Percentiles rank a stretch among this genome's conserved stretches.
Evolutionary conservation across 495 filamentous ascomycete species (phyloP).

Genomic region (Paragyromitra xinjiangensis): DNA sequence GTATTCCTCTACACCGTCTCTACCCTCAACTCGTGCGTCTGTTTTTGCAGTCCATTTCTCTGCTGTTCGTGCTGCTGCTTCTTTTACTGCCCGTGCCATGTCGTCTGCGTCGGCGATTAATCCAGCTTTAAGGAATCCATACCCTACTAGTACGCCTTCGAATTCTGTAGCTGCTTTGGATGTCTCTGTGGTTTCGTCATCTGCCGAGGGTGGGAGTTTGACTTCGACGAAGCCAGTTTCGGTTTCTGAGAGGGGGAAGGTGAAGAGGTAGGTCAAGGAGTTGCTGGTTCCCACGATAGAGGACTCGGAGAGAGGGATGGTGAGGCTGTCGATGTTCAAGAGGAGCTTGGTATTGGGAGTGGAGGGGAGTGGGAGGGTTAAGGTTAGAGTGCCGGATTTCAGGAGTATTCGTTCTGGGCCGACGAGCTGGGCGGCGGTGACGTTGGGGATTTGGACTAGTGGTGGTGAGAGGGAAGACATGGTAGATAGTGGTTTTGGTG

Average conservation of each 20-base stretch:
- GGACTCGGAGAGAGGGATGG: constrained; percentile 21
- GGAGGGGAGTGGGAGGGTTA: constrained; percentile 12
- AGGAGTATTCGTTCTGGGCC: constrained; percentile 14
- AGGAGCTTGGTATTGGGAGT: constrained; percentile 6
- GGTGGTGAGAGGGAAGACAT: constrained; percentile 3
- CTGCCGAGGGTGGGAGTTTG: constrained; percentile 18
- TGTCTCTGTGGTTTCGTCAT: neutral
- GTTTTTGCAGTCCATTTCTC: neutral
- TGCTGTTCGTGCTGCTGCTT: constrained; percentile 5
- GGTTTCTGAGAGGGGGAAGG: constrained; percentile 14
- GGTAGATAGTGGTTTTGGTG: neutral
- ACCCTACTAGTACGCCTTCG: constrained; percentile 27
- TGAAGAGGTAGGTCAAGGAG: constrained; percentile 34
- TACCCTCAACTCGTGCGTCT: neutral
- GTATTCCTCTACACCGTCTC: constrained; percentile 31
- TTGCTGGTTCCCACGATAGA: constrained; percentile 22
- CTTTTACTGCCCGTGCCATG: constrained; percentile 23
- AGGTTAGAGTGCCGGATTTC: constrained; percentile 23
- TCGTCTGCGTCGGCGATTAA: constrained; percentile 48
- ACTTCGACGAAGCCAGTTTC: constrained; percentile 37
- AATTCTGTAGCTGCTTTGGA: constrained; percentile 26
- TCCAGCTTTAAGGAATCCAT: constrained; percentile 38
- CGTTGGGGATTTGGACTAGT: constrained; percentile 34
- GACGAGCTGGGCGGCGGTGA: constrained; percentile 28
- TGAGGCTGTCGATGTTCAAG: constrained; percentile 23